Percentiles rank a stretch among this genome's conserved stretches.
These are phyloP conservation scores for Clarireedia paspali DNA, from an alignment of 2,329 filamentous ascomycete genomes.

Conservation along the genomic window DNA sequence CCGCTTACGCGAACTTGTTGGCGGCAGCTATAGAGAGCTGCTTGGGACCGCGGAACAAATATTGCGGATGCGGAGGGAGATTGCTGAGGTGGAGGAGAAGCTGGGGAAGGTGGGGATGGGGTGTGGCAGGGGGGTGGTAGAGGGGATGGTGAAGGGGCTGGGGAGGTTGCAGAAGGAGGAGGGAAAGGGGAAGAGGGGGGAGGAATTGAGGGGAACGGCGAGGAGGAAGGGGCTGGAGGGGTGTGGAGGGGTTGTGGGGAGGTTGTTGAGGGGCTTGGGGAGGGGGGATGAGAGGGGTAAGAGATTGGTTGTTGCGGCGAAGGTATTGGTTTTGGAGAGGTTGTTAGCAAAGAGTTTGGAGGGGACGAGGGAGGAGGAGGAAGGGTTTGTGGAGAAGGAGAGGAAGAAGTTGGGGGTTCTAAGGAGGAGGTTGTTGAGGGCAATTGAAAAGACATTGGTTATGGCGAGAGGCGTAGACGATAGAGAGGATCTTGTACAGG, in stretches of 20 bases:
- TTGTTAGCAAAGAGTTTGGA: constrained; percentile 67
- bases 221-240: constrained; percentile 43
- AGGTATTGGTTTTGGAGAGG: constrained; percentile 67
- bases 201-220: constrained; percentile 29
- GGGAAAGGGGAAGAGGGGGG: constrained; percentile 23
- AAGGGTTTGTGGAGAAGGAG: constrained; percentile 45
- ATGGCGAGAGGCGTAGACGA: constrained; percentile 45
- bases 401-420: constrained; percentile 56
- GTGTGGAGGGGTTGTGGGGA: constrained; percentile 42
- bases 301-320: constrained; percentile 52
- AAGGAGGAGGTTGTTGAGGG: constrained; percentile 54
- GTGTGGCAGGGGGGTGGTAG: constrained; percentile 67
- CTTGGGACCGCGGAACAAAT: constrained; percentile 92
- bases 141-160: constrained; percentile 55
- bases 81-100: constrained; percentile 63
- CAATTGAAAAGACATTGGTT: constrained; percentile 62
- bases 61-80: constrained; percentile 76
- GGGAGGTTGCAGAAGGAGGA: constrained; percentile 35
- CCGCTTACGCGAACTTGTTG: constrained; percentile 56
- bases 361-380: constrained; percentile 35
- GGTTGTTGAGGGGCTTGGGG: constrained; percentile 36
- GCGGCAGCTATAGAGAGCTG: constrained; percentile 73
- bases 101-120: constrained; percentile 65
- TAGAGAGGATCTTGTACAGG: constrained; percentile 52
- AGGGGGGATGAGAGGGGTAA: constrained; percentile 28